Conservation (phyloP, 306 rosid genomes). For the Glycine soja region DNA sequence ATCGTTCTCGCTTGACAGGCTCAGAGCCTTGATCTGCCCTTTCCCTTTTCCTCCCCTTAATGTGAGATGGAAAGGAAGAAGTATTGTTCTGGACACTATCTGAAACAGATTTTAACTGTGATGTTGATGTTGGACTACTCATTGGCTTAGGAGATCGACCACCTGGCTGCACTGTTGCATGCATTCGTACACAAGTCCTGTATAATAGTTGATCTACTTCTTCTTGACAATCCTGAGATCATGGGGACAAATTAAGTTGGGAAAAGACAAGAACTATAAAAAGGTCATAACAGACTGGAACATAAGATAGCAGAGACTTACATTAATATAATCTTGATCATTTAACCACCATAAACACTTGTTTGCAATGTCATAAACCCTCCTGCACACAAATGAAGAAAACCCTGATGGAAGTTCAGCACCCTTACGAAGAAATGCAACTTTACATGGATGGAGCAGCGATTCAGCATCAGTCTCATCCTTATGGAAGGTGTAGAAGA, state of each 20-base stretch:
- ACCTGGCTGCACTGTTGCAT: constrained; percentile 74
- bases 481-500: constrained; percentile 90
- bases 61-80: constrained; percentile 68
- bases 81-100: constrained; percentile 75
- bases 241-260: not conserved
- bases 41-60: constrained; percentile 81
- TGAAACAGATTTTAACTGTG: constrained; percentile 76
- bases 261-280: constrained; percentile 1
- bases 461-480: constrained; percentile 83
- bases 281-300: not conserved
- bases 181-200: constrained; percentile 77
- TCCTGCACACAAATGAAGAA: constrained; percentile 84
- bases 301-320: constrained; percentile 51
- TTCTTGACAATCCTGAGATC: constrained; percentile 76
- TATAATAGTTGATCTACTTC: constrained; percentile 77
- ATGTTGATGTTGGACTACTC: constrained; percentile 76
- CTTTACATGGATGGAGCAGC: constrained; percentile 91
- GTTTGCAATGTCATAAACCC: constrained; percentile 80
- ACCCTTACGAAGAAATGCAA: constrained; percentile 83
- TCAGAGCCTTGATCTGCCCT: constrained; percentile 77
- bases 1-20: constrained; percentile 67
- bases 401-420: constrained; percentile 77
- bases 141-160: constrained; percentile 89
- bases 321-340: constrained; percentile 76
- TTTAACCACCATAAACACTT: constrained; percentile 92